A percentile compares a stretch with the other conserved stretches of the same genome.
These are phyloP conservation scores for Grigorovia jiainica DNA, from an alignment of 805 yeast species.

Conservation along the genomic window DNA sequence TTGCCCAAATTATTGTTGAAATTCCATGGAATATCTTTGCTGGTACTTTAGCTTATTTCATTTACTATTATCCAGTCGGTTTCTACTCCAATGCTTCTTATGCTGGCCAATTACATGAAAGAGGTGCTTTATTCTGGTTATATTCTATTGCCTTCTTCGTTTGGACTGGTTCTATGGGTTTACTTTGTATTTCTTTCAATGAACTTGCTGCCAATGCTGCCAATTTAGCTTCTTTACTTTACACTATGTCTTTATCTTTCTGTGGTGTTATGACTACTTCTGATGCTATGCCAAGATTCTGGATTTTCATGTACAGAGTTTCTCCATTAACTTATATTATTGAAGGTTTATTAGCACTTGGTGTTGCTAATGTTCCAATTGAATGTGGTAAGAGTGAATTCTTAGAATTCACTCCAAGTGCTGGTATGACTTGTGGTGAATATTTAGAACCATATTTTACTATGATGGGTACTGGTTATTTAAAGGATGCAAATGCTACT, in stretches of 20 bases:
- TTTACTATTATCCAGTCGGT: conserved; percentile 67
- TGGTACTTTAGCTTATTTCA: conserved; percentile 55
- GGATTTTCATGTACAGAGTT: conserved; percentile 69
- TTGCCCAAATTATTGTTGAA: conserved; percentile 56
- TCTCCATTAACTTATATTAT: conserved; percentile 65
- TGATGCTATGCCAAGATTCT: conserved; percentile 56
- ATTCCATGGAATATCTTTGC: conserved; percentile 52
- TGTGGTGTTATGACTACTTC: conserved; percentile 68
- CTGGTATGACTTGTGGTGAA: conserved; percentile 48
- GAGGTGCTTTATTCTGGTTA: conserved; percentile 53
- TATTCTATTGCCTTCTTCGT: conserved; percentile 38
- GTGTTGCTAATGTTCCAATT: conserved; percentile 42
- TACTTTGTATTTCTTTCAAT: conserved; percentile 47
- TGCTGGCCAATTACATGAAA: conserved; percentile 36
- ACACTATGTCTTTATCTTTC: conserved; percentile 56
- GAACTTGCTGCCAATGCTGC: conserved; percentile 57
- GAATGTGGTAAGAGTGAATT: conserved; percentile 41
- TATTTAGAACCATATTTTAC: conserved; percentile 35
- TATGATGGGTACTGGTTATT: conserved; percentile 36
- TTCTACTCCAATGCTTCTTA: conserved; percentile 51
- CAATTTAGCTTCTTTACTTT: conserved; percentile 45
- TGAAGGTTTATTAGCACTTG: conserved; percentile 43
- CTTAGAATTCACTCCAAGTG: conserved; percentile 41
- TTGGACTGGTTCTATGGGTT: conserved; percentile 50
- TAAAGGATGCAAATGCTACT: conserved; percentile 40